Evolutionary conservation across 352 stramenopile species (phyloP), one percentile per base, ranked within the genome.

Genomic region (Phytopythium vexans): DNA sequence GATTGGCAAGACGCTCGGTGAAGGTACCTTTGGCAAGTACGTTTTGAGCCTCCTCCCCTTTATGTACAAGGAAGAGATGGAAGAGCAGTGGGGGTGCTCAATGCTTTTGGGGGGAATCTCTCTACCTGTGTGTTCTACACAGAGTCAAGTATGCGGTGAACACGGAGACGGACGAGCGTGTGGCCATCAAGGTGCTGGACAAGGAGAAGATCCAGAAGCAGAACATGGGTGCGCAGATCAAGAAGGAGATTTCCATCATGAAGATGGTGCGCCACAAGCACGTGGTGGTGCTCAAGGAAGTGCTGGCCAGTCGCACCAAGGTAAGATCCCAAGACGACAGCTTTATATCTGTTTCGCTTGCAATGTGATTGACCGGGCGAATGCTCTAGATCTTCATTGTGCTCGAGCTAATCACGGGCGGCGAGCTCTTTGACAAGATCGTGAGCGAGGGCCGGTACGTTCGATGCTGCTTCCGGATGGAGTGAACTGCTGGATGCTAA

Each of bases 171-270:
- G 82, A 94, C 47, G 88, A 98, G 70, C 85, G 86, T 41, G 96
- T 98, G 56, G 96, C 96, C 34, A 98, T 99, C 68, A 99, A 99
- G 75, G 90, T 98, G 60, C 79, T 99, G 56, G 94, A 99, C 71
- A 99, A 99, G 77, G 89, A 98, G 51, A 98, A 98, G 74, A 98
- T 98, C 69, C 93, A 99, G 69, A 97, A 98, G 69, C 94, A 99
- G 68, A 98, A 98, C 74, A 98, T 99, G 94, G 94, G 92, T 12
- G 89, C 92, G 34, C 96, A 99, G 77, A 96, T 99, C 67, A 99
- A 99, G 74, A 97, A 97, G 69, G 96, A 99, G 80, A 99, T 99
- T 60, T 97, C 89, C 9, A 98, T 99, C 58, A 98, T 99, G 94
- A 99, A 98, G 77, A 97, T 98, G 72, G 90, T 94, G 70, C 82